Conservation (phyloP, 2,329 filamentous ascomycete species). For the Microcyclosporella mali region DNA sequence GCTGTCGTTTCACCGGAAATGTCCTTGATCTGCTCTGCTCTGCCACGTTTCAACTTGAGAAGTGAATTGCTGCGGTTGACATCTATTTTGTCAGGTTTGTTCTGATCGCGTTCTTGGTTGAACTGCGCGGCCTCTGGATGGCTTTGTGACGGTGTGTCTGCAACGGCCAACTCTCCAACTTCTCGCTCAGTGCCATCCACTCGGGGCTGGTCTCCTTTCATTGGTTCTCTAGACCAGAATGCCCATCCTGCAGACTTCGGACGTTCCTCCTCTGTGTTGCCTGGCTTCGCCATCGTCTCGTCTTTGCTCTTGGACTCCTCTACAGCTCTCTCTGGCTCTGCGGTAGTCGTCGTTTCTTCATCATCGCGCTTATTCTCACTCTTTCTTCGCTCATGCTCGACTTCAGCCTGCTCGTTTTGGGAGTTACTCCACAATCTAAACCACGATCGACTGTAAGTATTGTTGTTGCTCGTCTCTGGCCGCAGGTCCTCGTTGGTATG, state of each 20-base stretch:
- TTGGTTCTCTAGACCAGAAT: constrained; percentile 64
- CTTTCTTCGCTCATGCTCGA: constrained; percentile 17
- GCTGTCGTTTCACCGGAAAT: constrained; percentile 17
- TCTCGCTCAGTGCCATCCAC: constrained; percentile 53
- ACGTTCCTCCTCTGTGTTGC: constrained; percentile 13
- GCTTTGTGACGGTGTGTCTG: constrained; percentile 45
- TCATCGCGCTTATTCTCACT: constrained; percentile 7
- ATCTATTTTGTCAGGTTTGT: constrained; percentile 10
- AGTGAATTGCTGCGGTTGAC: constrained; percentile 20
- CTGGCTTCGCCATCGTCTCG: neutral
- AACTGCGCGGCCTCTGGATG: constrained; percentile 48
- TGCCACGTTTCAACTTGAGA: constrained; percentile 21
- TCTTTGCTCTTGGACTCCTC: constrained; percentile 5
- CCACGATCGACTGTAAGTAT: constrained; percentile 36
- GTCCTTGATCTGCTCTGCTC: constrained; percentile 18
- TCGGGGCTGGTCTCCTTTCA: constrained; percentile 42
- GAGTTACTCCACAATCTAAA: constrained; percentile 46
- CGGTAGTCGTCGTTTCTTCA: constrained; percentile 3
- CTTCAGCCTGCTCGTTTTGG: constrained; percentile 36
- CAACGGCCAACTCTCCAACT: constrained; percentile 46
- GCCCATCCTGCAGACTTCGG: constrained; percentile 63
- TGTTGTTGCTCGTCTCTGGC: constrained; percentile 22
- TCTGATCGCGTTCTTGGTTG: constrained; percentile 36
- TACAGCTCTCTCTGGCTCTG: constrained; percentile 7
- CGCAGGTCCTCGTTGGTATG: constrained; percentile 7